phyloP scores from a whole-genome alignment of 441 rosid species.

The Populus hybrid region DNA sequence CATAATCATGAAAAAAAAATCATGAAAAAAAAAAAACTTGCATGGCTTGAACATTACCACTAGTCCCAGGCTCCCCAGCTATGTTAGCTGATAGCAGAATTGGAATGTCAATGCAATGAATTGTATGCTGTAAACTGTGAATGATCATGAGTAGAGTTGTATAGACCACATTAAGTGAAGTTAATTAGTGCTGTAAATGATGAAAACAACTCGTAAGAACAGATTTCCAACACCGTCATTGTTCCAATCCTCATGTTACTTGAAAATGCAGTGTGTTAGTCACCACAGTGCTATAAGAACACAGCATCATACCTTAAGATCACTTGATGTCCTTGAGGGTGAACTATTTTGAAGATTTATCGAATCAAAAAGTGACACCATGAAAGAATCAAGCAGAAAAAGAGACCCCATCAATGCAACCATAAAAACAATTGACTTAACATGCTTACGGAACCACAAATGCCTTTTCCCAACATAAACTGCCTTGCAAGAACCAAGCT shows the following conservation, averaged over 20 bases:
- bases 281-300: not conserved
- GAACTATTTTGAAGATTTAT: conserved; percentile 38
- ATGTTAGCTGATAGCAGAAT: not conserved
- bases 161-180: not conserved
- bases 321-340: conserved; percentile 27
- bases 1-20: not conserved
- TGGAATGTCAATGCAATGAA: not conserved
- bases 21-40: not conserved
- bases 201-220: not conserved
- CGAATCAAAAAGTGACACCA: conserved; percentile 61
- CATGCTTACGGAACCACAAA: conserved; percentile 48
- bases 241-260: not conserved
- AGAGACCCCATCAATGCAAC: conserved; percentile 45
- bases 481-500: conserved; percentile 40
- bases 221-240: not conserved
- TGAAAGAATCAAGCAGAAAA: conserved; percentile 57
- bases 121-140: not conserved
- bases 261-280: not conserved
- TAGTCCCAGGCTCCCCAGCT: too few relatives aligned
- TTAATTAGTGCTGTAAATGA: not conserved
- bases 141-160: not conserved
- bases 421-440: conserved; percentile 42
- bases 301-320: conserved; percentile 42
- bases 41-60: not conserved
- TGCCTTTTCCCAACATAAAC: conserved; percentile 48